Conservation (phyloP, 495 filamentous ascomycete species). For the Pyronema omphalodes region DNA sequence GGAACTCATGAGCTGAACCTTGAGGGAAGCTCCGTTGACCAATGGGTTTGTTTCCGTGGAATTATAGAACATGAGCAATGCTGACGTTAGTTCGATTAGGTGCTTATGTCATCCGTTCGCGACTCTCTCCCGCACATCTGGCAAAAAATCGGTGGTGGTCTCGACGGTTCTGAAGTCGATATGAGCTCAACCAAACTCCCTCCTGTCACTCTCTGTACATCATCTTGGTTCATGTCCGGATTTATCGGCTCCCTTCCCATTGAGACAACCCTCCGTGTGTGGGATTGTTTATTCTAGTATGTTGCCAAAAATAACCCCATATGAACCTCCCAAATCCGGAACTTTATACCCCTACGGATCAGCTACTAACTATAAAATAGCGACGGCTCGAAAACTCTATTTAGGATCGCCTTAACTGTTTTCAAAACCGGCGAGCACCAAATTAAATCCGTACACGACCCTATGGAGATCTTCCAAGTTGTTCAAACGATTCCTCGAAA, state of each 20-base stretch:
- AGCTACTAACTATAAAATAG: neutral
- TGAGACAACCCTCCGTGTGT: constrained; percentile 77
- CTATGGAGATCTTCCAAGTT: constrained; percentile 91
- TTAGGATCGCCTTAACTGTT: constrained; percentile 74
- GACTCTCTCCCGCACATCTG: constrained; percentile 76
- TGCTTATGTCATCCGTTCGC: constrained; percentile 68
- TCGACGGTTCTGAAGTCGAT: constrained; percentile 34
- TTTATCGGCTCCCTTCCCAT: constrained; percentile 87
- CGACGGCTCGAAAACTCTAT: constrained; percentile 88
- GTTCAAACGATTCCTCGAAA: constrained; percentile 76
- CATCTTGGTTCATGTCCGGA: constrained; percentile 96
- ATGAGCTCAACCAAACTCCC: constrained; percentile 44
- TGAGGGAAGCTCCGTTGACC: constrained; percentile 85
- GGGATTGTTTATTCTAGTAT: constrained; percentile 65
- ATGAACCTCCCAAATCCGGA: neutral
- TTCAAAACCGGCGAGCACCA: constrained; percentile 80
- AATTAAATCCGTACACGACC: constrained; percentile 62
- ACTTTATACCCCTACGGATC: too few relatives aligned
- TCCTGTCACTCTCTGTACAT: constrained; percentile 79
- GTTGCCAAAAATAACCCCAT: constrained; percentile 29
- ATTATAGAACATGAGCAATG: neutral
- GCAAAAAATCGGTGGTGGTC: constrained; percentile 67
- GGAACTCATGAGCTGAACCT: constrained; percentile 84
- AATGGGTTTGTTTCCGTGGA: constrained; percentile 36
- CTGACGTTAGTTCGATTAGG: constrained; percentile 3